A percentile compares a stretch with the other conserved stretches of the same genome.
phyloP scores from a whole-genome alignment of 202 grass and related monocot species.

The Setaria viridis region DNA sequence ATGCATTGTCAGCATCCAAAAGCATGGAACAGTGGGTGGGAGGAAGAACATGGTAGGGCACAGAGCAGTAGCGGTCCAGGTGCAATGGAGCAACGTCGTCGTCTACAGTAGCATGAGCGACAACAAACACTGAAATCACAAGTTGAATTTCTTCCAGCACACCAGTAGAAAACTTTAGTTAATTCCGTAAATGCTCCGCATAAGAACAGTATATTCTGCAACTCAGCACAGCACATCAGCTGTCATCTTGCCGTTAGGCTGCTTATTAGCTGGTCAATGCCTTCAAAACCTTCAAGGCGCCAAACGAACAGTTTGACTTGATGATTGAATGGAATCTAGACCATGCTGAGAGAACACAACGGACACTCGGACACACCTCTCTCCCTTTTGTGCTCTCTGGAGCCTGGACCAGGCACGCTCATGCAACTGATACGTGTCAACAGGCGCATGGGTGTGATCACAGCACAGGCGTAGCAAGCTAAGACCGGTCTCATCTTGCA shows the following conservation, averaged over 20 bases:
- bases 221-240: not conserved
- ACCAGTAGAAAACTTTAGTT: not conserved
- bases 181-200: not conserved
- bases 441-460: not conserved
- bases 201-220: not conserved
- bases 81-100: not conserved
- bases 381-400: too few relatives aligned
- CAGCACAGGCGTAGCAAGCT: not conserved
- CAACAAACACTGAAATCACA: too few relatives aligned
- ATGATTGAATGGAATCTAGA: not conserved
- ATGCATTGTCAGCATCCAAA: not conserved
- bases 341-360: not conserved
- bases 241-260: not conserved
- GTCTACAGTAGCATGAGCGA: not conserved
- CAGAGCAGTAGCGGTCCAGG: not conserved
- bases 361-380: not conserved
- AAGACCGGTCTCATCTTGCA: not conserved
- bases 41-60: conserved; percentile 36
- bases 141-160: not conserved
- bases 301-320: conserved; percentile 1
- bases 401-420: not conserved
- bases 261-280: not conserved
- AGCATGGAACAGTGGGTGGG: not conserved
- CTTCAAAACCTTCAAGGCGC: not conserved
- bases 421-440: not conserved